Evolutionary conservation across 2,329 filamentous ascomycete genomes (phyloP), one percentile per base, ranked within the genome.

Genomic region (Penicillium fuscoglaucum): DNA sequence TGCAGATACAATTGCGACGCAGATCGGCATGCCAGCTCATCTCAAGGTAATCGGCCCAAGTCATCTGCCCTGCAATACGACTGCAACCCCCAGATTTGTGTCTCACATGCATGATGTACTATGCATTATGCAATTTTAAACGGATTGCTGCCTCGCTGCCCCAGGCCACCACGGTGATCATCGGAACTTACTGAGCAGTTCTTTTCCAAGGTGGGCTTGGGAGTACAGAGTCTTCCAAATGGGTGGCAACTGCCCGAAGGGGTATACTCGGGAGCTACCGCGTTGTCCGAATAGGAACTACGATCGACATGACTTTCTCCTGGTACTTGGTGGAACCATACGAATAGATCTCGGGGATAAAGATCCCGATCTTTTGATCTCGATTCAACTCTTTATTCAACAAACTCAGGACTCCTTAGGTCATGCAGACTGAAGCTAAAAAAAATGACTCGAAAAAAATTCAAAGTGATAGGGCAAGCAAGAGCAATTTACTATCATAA

Each of bases 401-500:
- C 28, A 39, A 29, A 50, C 24, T 35, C 28, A 28, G 9, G 24
- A 45, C 43, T 45, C 51, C 29, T 21, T 40, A 24, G 29, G 6
- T 53, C 46, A 55, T 51, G 37, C 46, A 55, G n/a, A 40, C 17
- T 35, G 9, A 43, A 33, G 17, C 35, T 17, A 26, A n/a, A 31
- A 58, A 15, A 17, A 35, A 17, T 26, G 26, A 29, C 35, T 29
- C 12, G 6, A 12, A 55, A 9, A 21, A 35, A 35, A 6, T 24
- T n/a, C 8, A n/a, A 59, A 49, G n/a, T 21, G 26, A 53, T 49
- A n/a, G 6, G 9, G 1, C 35, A 46, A 9, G 24, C 26, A 49
- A 57, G 37, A 41, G 50, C 52, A 52, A 51, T 55, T 55, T 51
- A 43, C 44, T 39, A 51, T 46, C 15, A 6, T 50, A n/a, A 55